A percentile compares a stretch with the other conserved stretches of the same genome.
Evolutionary conservation across 1,284 basidiomycete species (phyloP).

Genomic region (Tilletia horrida): DNA sequence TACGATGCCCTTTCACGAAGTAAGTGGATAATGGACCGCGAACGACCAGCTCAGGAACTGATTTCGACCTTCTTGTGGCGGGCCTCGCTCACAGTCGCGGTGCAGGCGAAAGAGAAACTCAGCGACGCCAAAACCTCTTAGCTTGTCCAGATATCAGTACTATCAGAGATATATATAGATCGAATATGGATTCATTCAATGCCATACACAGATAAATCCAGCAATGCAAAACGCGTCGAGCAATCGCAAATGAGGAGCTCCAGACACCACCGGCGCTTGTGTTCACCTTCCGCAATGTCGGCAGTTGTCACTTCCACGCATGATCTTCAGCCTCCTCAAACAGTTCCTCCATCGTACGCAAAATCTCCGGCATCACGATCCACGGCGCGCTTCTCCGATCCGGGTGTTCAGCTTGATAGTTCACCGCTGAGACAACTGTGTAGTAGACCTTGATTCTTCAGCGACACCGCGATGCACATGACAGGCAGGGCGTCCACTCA

Average conservation of each 20-base stretch:
- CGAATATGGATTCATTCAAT: background rate
- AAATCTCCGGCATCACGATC: conserved; percentile 16
- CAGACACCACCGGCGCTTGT: too few relatives aligned
- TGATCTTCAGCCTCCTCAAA: too few relatives aligned
- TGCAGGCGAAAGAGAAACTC: background rate
- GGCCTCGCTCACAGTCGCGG: too few relatives aligned
- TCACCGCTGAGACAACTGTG: conserved; percentile 6
- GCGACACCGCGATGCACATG: background rate
- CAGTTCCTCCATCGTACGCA: conserved; percentile 7
- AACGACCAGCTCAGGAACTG: too few relatives aligned
- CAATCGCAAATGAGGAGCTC: too few relatives aligned
- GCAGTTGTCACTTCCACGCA: too few relatives aligned
- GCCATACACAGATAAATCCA: too few relatives aligned
- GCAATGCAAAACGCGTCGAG: too few relatives aligned
- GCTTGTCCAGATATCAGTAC: too few relatives aligned
- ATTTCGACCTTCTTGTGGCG: too few relatives aligned
- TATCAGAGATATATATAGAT: background rate
- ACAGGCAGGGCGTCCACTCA: background rate
- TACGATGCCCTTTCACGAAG: conserved; percentile 12
- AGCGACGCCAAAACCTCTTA: background rate
- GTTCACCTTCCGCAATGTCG: too few relatives aligned
- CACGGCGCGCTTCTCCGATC: conserved; percentile 8
- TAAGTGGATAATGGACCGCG: background rate
- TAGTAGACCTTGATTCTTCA: too few relatives aligned
- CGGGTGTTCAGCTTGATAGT: background rate